Conservation (phyloP, 768 basidiomycete genomes). For the Mycena galopus region DNA sequence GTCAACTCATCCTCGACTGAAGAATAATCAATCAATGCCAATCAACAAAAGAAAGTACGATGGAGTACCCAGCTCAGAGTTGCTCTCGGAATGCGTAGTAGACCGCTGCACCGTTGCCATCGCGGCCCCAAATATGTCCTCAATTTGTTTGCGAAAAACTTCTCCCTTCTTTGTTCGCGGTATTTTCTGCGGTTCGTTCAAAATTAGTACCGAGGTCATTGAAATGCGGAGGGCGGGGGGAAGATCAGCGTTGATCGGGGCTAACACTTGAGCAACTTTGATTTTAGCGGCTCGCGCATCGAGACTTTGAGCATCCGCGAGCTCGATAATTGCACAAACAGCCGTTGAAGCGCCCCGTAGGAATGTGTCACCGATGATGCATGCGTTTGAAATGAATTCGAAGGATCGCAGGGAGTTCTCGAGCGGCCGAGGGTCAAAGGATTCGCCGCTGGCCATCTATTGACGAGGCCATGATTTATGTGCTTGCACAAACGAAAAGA, state of each 20-base stretch:
- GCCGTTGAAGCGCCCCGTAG: constrained; percentile 19
- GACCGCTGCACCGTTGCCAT: background rate
- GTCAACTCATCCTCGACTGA: background rate
- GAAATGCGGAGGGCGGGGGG: constrained; percentile 33
- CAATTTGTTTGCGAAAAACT: constrained; percentile 32
- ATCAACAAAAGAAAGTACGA: background rate
- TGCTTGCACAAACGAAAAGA: background rate
- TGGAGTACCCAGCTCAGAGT: constrained; percentile 4
- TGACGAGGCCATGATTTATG: background rate
- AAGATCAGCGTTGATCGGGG: constrained; percentile 29
- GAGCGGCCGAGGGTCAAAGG: constrained; percentile 29
- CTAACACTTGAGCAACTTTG: constrained; percentile 13
- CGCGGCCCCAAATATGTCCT: constrained; percentile 17
- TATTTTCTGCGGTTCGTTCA: constrained; percentile 16
- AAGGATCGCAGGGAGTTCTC: constrained; percentile 17
- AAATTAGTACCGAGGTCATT: constrained; percentile 22
- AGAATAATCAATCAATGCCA: background rate
- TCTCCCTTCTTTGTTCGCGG: constrained; percentile 35
- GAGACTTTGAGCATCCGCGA: constrained; percentile 13
- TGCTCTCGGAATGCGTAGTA: background rate
- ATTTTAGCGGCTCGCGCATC: background rate
- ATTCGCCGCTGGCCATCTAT: constrained; percentile 33
- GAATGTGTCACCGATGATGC: constrained; percentile 34
- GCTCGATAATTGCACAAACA: constrained; percentile 36
- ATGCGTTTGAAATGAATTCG: constrained; percentile 20